phyloP scores from a whole-genome alignment of 305 asterid species.

The Rubia occidens region DNA sequence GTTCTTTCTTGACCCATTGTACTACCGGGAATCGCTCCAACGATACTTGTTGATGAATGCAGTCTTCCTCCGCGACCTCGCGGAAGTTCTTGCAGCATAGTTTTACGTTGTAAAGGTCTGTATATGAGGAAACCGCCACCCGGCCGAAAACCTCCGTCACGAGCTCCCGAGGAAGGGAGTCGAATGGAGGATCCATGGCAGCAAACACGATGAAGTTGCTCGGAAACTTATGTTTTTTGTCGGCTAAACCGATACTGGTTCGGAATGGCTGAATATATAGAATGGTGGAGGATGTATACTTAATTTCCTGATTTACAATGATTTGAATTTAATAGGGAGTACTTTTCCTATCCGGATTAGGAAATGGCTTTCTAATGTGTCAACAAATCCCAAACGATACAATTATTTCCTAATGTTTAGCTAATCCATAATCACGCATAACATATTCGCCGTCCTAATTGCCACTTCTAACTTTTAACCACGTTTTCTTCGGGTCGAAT shows the following conservation, averaged over 20 bases:
- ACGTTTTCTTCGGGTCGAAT: too few relatives aligned
- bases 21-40: not conserved
- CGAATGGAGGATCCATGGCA: not conserved
- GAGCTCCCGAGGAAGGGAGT: constrained; percentile 6
- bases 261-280: too few relatives aligned
- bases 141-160: not conserved
- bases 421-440: not conserved
- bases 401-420: not conserved
- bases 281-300: too few relatives aligned
- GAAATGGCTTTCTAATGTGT: not conserved
- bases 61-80: not conserved
- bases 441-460: too few relatives aligned
- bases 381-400: not conserved
- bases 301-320: too few relatives aligned
- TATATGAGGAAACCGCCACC: constrained; percentile 4
- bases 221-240: too few relatives aligned
- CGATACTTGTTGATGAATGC: not conserved
- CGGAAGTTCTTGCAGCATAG: constrained; percentile 1
- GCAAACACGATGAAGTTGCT: too few relatives aligned
- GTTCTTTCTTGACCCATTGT: not conserved
- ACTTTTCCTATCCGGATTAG: not conserved
- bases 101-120: not conserved
- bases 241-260: too few relatives aligned
- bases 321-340: not conserved
- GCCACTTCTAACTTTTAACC: too few relatives aligned